Base-by-base conservation (phyloP, 2,329 filamentous ascomycete species). In the Fusarium chaquense region DNA sequence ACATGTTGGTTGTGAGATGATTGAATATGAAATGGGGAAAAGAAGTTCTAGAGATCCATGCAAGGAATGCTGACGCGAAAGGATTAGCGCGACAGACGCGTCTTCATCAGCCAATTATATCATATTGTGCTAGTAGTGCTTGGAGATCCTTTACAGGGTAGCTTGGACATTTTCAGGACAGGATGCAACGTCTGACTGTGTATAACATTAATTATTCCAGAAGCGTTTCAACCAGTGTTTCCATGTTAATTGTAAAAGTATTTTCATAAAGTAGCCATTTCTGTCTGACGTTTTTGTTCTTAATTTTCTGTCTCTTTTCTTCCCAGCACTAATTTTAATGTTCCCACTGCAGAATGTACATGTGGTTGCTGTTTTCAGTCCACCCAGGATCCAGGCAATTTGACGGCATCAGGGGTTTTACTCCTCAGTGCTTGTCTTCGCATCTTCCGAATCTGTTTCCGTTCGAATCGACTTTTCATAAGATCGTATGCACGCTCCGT, bases 31-130 rank as follows among this genome's bases (percentile, higher is more conserved):
- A 15, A 40, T 13, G 30, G 8, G 10, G 24, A 26, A 26, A 18
- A 26, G 24, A 44, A 44, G 10, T 30, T 30, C 24, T n/a, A 30
- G 36, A 43, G 32, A 60, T 65, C 33, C 38, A 20, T 60, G 15
- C 13, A 12, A 10, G 13, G 33, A 20, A 41, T 49, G 46, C 49
- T 38, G 36, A 54, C 46, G 54, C 64, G 22, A 49, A 46, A 22
- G 10, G 6, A 24, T 26, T 49, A 45, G 47, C 61, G 49, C 8
- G 18, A 5, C 0, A 35, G 43, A 65, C 54, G 54, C 47, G 62
- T 66, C 43, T 10, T 7, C 26, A 2, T 6, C n/a, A 15, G 9
- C 62, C 61, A 65, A 65, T 65, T 41, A 60, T 15, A 7, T 40
- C 18, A 4, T 28, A 8, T 2, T 24, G 0, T 1, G 2, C 7